Conservation (phyloP, 1,139 yeast species). For the Maudiozyma humilis region DNA sequence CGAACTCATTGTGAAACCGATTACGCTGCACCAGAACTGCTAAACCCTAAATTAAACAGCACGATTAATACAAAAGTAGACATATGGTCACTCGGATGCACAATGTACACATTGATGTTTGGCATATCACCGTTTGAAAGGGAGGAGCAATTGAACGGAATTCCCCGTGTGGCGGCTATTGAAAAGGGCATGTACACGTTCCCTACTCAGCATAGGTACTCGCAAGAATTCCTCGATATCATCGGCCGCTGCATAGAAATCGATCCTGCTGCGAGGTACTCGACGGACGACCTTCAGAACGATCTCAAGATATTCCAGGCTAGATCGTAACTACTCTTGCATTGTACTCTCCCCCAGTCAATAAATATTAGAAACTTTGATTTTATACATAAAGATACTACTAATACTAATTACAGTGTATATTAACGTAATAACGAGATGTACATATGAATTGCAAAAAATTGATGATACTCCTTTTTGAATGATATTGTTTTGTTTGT, state of each 20-base stretch:
- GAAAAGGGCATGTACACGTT: constrained; percentile 59
- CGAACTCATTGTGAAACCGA: constrained; percentile 83
- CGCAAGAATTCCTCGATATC: constrained; percentile 46
- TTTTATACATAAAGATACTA: constrained; percentile 2
- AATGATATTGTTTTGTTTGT: constrained; percentile 1
- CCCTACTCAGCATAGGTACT: constrained; percentile 50
- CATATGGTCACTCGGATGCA: constrained; percentile 87
- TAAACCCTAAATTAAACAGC: constrained; percentile 63
- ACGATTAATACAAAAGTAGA: constrained; percentile 67
- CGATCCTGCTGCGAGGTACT: constrained; percentile 55
- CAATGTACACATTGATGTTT: constrained; percentile 68
- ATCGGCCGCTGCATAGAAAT: constrained; percentile 53
- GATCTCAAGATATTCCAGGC: constrained; percentile 10
- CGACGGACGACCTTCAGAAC: constrained; percentile 39
- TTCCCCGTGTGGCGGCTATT: constrained; percentile 70
- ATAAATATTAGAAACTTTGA: not conserved
- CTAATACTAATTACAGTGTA: constrained; percentile 1
- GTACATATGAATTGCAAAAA: constrained; percentile 8
- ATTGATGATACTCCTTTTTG: constrained; percentile 5
- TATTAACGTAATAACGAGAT: constrained; percentile 5
- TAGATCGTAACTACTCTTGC: not conserved
- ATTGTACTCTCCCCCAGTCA: not conserved
- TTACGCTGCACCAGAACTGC: constrained; percentile 82
- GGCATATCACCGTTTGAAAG: constrained; percentile 82
- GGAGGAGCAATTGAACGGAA: constrained; percentile 74